Evolutionary conservation across 2,329 filamentous ascomycete genomes (phyloP), one percentile per base, ranked within the genome.

Genomic region (Aspergillus fumigatus): DNA sequence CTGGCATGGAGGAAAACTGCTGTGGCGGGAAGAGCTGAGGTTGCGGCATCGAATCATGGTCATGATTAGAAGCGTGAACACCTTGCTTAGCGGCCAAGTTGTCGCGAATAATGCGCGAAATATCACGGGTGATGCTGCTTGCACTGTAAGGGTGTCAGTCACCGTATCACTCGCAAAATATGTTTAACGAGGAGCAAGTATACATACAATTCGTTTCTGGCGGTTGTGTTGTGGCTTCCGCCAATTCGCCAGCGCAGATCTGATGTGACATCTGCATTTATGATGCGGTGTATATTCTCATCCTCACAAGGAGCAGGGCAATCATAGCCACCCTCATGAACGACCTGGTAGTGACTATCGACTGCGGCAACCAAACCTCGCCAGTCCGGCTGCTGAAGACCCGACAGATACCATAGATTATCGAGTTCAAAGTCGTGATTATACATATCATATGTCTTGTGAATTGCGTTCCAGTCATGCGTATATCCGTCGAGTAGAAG

Each of bases 141-240:
- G 73, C 74, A 65, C 74, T 77, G 57, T 61, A 21, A 38, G n/a
- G n/a, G 11, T 35, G 59, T 73, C 59, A 72, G 59, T 51, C 35
- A 48, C 40, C 54, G 48, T 48, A 27, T 27, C 11, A 25, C 32
- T 48, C 2, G 38, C 11, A 19, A 27, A 54, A n/a, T n/a, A 51
- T 55, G 43, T 47, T 47, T 49, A 52, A 26, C 7, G 3, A 40
- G 25, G 11, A 51, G 8, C 7, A 19, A 2, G 2, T 41, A 52
- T 50, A 68, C 73, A 53, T 71, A 77, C 75, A 77, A 77, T 60
- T 77, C 73, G 52, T 73, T 71, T n/a, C 68, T 67, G 14, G 71
- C 72, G 45, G 70, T 56, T 14, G 57, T 53, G 26, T 69, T 63
- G 4, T 64, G 53, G 17, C 54, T 58, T 14, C 72, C 71, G 19